Conservation (phyloP, 495 filamentous ascomycete species). For the Xylaria acuta region DNA sequence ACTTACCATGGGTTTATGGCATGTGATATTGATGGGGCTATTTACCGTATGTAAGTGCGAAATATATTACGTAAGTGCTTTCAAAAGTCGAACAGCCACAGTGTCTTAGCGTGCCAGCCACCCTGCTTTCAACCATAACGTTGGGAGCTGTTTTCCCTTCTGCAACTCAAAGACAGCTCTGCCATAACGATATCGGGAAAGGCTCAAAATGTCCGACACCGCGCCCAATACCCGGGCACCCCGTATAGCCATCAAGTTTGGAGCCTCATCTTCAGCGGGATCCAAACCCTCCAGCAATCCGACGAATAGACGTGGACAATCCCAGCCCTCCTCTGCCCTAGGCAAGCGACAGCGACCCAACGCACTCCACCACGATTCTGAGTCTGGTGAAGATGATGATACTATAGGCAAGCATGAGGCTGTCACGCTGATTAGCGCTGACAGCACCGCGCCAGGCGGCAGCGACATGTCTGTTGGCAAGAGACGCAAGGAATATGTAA, state of each 20-base stretch:
- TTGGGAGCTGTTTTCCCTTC: not conserved
- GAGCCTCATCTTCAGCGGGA: conserved; percentile 31
- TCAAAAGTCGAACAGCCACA: not conserved
- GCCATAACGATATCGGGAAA: not conserved
- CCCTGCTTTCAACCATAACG: not conserved
- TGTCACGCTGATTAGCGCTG: conserved; percentile 48
- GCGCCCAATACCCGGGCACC: conserved; percentile 27
- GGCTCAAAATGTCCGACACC: conserved; percentile 33
- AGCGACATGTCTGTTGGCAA: conserved; percentile 24
- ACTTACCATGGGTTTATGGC: not conserved
- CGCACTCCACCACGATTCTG: conserved; percentile 40
- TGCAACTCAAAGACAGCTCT: not conserved
- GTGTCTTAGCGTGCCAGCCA: not conserved
- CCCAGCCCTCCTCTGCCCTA: conserved; percentile 42
- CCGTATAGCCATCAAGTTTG: conserved; percentile 50
- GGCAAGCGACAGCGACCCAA: conserved; percentile 48
- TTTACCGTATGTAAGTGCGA: not conserved
- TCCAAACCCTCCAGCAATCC: conserved; percentile 29
- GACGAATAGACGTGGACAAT: conserved; percentile 38
- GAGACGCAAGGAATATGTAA: conserved; percentile 56
- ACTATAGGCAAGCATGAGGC: conserved; percentile 38
- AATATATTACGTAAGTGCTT: not conserved
- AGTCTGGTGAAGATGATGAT: conserved; percentile 44
- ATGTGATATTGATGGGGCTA: not conserved
- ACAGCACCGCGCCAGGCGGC: conserved; percentile 31